A percentile compares a stretch with the other conserved stretches of the same genome.
phyloP scores from a whole-genome alignment of 2,329 filamentous ascomycete genomes.

The Fusarium tuaranense region DNA sequence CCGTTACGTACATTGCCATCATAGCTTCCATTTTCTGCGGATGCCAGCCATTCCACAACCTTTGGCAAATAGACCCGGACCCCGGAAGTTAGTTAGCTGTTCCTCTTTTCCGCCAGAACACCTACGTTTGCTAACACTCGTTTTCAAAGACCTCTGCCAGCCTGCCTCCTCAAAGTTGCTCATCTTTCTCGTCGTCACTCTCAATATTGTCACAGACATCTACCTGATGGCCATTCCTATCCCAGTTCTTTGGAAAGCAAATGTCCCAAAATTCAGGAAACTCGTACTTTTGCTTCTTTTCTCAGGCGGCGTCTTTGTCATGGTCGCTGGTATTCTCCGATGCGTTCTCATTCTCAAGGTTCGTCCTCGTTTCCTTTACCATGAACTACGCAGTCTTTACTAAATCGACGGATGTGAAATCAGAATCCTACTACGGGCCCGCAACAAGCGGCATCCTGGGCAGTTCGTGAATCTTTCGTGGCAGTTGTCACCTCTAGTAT shows the following conservation, averaged over 20 bases:
- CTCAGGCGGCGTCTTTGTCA: conserved; percentile 52
- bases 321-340: conserved; percentile 49
- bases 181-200: conserved; percentile 47
- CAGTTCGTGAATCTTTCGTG: conserved; percentile 51
- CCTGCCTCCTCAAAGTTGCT: conserved; percentile 53
- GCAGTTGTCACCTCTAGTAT: conserved; percentile 50
- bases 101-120: not conserved
- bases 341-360: conserved; percentile 49
- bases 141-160: conserved; percentile 47
- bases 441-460: conserved; percentile 49
- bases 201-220: conserved; percentile 54
- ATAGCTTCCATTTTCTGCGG: conserved; percentile 47
- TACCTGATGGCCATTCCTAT: conserved; percentile 54
- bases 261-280: conserved; percentile 61
- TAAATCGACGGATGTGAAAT: not conserved
- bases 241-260: conserved; percentile 64
- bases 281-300: conserved; percentile 62
- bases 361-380: not conserved
- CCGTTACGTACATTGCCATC: conserved; percentile 47
- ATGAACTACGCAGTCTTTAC: not conserved
- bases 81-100: conserved; percentile 49
- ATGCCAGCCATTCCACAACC: conserved; percentile 49
- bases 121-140: not conserved
- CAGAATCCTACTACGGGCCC: conserved; percentile 51
- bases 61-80: conserved; percentile 55